phyloP scores from a whole-genome alignment of 2,329 filamentous ascomycete species.

The Neofusicoccum sp. region DNA sequence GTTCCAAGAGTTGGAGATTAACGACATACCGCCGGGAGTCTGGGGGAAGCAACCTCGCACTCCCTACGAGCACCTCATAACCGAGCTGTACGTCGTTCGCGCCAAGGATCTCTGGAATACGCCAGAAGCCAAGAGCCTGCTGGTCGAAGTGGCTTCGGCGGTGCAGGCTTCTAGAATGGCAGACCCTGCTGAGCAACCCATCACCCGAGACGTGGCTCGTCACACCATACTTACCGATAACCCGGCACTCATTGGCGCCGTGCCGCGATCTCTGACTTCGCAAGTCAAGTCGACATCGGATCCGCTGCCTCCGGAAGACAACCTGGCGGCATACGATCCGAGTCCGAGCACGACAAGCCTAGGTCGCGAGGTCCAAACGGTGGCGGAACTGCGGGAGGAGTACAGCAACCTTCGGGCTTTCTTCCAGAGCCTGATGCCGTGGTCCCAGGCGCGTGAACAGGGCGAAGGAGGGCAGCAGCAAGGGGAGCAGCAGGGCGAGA shows the following conservation, averaged over 20 bases:
- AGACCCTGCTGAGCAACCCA: constrained; percentile 41
- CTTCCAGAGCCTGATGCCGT: constrained; percentile 23
- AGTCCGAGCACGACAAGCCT: not conserved
- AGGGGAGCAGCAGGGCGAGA: not conserved
- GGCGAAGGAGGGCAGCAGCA: not conserved
- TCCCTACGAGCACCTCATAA: constrained; percentile 67
- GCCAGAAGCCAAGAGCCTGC: constrained; percentile 66
- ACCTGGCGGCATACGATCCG: constrained; percentile 31
- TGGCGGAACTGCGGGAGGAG: constrained; percentile 19
- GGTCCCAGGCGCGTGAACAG: constrained; percentile 16
- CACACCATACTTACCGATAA: constrained; percentile 80
- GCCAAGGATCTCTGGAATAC: constrained; percentile 87
- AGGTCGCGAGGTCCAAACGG: not conserved
- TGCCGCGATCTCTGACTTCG: constrained; percentile 66
- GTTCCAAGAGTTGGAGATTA: constrained; percentile 78
- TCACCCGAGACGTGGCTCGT: constrained; percentile 64
- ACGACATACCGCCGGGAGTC: constrained; percentile 72
- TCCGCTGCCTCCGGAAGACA: constrained; percentile 70
- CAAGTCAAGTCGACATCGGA: constrained; percentile 69
- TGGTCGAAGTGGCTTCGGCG: constrained; percentile 69
- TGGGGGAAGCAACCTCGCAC: constrained; percentile 77
- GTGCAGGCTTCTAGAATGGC: constrained; percentile 45
- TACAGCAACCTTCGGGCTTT: constrained; percentile 22
- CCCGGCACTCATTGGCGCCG: constrained; percentile 67
- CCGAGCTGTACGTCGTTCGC: constrained; percentile 73